Evolutionary conservation across 2,329 filamentous ascomycete species (phyloP).

Genomic region (Sporothrix inflata): DNA sequence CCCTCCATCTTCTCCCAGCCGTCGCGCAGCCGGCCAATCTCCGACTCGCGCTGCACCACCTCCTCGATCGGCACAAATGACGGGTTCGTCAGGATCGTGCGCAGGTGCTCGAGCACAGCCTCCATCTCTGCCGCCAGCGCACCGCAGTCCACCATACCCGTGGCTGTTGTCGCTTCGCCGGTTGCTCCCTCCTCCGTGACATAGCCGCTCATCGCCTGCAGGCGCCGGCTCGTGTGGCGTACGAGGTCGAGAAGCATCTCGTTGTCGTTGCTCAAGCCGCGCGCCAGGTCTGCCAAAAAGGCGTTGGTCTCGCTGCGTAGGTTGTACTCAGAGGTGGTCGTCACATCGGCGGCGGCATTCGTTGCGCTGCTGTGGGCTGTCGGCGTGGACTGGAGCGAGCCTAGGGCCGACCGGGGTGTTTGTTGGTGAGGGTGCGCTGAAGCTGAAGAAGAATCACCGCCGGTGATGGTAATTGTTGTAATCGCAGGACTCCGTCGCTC

Average conservation of each 20-base stretch:
- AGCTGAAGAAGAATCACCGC: constrained; percentile 42
- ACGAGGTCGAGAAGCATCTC: constrained; percentile 76
- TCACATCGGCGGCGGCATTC: not conserved
- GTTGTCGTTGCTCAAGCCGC: constrained; percentile 87
- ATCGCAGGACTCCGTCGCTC: constrained; percentile 58
- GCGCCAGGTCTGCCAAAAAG: constrained; percentile 83
- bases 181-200: constrained; percentile 35
- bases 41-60: constrained; percentile 87
- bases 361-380: not conserved
- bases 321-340: constrained; percentile 58
- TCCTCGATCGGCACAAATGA: constrained; percentile 96
- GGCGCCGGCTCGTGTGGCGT: constrained; percentile 68
- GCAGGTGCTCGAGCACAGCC: constrained; percentile 76
- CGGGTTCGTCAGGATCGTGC: constrained; percentile 86
- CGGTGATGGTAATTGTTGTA: constrained; percentile 60
- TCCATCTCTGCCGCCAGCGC: constrained; percentile 78
- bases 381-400: not conserved
- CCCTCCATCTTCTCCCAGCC: constrained; percentile 94
- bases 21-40: constrained; percentile 79
- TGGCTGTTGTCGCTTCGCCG: constrained; percentile 32
- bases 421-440: constrained; percentile 48
- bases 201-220: constrained; percentile 69
- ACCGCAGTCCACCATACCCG: constrained; percentile 44
- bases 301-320: constrained; percentile 86
- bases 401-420: constrained; percentile 42